A percentile compares a stretch with the other conserved stretches of the same genome.
These are phyloP conservation scores for Plasmodium fragile DNA, from an alignment of 169 alveolate species.

Conservation along the genomic window DNA sequence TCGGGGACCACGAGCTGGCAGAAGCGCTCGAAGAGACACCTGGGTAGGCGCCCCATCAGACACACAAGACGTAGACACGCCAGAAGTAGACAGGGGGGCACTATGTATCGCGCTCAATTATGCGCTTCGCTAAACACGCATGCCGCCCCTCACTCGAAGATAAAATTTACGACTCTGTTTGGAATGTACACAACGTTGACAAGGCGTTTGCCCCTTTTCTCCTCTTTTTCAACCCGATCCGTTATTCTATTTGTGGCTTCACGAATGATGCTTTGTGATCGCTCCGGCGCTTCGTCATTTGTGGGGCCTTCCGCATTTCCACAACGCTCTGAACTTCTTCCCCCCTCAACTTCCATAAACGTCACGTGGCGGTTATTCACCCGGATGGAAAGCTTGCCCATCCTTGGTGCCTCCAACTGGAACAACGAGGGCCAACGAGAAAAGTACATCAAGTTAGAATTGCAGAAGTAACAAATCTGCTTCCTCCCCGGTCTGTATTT, in stretches of 20 bases:
- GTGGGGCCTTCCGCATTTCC: not conserved
- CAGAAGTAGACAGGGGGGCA: too few species aligned
- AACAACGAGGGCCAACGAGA: conserved; percentile 63
- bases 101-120: too few species aligned
- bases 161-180: conserved; percentile 27
- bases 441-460: conserved; percentile 25
- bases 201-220: conserved; percentile 37
- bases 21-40: not conserved
- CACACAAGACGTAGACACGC: not conserved
- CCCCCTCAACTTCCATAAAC: not conserved
- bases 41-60: not conserved
- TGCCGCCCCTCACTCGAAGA: not conserved
- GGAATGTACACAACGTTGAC: conserved; percentile 57
- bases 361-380: conserved; percentile 54
- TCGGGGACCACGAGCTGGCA: too few species aligned
- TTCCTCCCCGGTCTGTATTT: conserved; percentile 36
- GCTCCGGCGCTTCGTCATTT: not conserved
- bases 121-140: too few species aligned
- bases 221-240: conserved; percentile 28
- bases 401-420: conserved; percentile 7
- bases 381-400: conserved; percentile 11
- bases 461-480: conserved; percentile 59
- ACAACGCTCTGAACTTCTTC: not conserved
- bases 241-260: conserved; percentile 35
- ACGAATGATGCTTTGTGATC: not conserved